Evolutionary conservation across 352 stramenopile genomes (phyloP), one percentile per base, ranked within the genome.

Genomic region (Phytopythium boreale): DNA sequence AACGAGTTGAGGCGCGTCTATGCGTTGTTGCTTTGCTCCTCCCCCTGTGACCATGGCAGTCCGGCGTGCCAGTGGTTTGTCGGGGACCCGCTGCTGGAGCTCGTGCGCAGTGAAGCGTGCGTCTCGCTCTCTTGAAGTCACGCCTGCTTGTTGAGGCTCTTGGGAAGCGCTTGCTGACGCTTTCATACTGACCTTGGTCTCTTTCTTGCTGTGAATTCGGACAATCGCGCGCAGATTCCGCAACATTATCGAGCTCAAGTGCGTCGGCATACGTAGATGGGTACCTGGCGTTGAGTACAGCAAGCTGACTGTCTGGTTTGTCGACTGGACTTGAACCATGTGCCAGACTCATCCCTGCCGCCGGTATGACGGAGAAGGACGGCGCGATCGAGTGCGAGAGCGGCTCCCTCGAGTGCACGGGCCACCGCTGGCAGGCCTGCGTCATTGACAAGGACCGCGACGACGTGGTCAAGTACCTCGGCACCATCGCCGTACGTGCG

Each of bases 61-160:
- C 82, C 86, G 14, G 84, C 86, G n/a, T 93, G 86, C 41, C 80
- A 93, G 74, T 93, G 82, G 83, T 92, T 90, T 49, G 77, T 93
- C 20, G 76, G 75, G 26, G 79, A 90, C 55, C 84, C 84, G 62
- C 62, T 95, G 22, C 62, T 93, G 41, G 76, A 90, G 59, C 78
- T 95, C 56, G 68, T 95, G 51, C 72, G 77, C 27, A 81, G 81
- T 43, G 74, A 88, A 59, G 71, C 90, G 68, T 88, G 72, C 64
- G 79, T 70, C 27, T 22, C 8, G 14, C 31, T 27, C 1, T 20
- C 12, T 41, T 17, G 50, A 9, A 7, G 1, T 55, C 15, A 8
- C 9, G 34, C 2, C 20, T 29, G 53, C 12, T 14, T 24, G 20
- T 34, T 22, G n/a, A 39, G 9, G 39, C 39, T 46, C 39, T n/a